phyloP scores from a whole-genome alignment of 1,284 basidiomycete genomes.

The Sphagnurus paluster region DNA sequence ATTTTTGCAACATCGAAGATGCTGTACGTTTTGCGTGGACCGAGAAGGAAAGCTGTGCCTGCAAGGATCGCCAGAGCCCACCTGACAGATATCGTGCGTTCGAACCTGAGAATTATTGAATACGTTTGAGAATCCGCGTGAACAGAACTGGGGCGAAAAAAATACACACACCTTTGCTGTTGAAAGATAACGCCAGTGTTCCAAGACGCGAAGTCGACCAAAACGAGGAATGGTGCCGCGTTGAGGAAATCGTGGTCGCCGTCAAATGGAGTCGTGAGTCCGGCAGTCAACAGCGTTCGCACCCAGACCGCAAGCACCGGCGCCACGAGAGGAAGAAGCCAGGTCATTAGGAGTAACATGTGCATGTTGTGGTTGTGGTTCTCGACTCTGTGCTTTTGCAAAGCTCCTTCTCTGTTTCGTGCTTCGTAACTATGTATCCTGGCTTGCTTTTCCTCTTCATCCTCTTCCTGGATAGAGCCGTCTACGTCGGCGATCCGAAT shows the following conservation, averaged over 20 bases:
- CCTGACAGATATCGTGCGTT: constrained; percentile 37
- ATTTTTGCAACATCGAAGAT: constrained; percentile 55
- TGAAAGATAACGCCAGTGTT: constrained; percentile 37
- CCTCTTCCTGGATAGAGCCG: constrained; percentile 12
- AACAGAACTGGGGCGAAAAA: constrained; percentile 6
- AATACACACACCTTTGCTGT: constrained; percentile 36
- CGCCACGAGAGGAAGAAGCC: constrained; percentile 78
- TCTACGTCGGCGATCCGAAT: constrained; percentile 17
- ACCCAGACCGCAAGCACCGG: constrained; percentile 90
- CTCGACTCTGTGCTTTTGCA: constrained; percentile 22
- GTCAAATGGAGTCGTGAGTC: constrained; percentile 70
- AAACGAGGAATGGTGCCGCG: constrained; percentile 63
- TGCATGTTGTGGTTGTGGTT: constrained; percentile 58
- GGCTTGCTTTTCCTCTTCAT: constrained; percentile 8
- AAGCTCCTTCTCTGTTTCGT: constrained; percentile 4
- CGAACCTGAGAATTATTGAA: constrained; percentile 32
- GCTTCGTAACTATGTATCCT: constrained; percentile 10
- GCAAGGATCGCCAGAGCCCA: constrained; percentile 54
- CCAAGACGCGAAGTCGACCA: constrained; percentile 64
- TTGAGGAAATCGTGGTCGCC: constrained; percentile 77
- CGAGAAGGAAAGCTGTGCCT: constrained; percentile 53
- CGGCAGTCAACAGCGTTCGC: constrained; percentile 77
- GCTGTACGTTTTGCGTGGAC: constrained; percentile 58
- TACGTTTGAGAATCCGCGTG: constrained; percentile 9
- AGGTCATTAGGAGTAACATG: constrained; percentile 77